phyloP scores from a whole-genome alignment of 2,329 filamentous ascomycete species.

The Calycina herbarum region DNA sequence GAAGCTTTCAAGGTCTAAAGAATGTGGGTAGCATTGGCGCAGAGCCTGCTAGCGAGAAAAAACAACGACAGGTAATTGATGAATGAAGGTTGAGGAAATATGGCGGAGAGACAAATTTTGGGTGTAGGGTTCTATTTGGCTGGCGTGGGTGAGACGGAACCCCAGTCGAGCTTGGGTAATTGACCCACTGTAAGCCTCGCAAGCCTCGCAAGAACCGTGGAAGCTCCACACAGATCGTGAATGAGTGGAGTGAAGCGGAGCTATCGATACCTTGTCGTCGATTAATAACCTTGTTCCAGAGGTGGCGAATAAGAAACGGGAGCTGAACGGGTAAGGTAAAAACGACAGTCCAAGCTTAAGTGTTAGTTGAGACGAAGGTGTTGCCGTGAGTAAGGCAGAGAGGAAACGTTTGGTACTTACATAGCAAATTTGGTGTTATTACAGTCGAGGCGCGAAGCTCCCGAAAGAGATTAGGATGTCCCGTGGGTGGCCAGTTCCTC shows the following conservation, averaged over 20 bases:
- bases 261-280: constrained; percentile 7
- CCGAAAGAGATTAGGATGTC: constrained; percentile 3
- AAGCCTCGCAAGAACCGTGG: neutral
- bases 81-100: constrained; percentile 11
- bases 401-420: constrained; percentile 5
- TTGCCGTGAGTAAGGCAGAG: neutral
- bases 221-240: constrained; percentile 10
- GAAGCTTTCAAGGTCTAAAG: constrained; percentile 25
- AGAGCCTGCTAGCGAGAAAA: constrained; percentile 21
- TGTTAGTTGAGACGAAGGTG: neutral
- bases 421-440: constrained; percentile 7
- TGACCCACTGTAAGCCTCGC: constrained; percentile 9
- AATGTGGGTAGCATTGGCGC: constrained; percentile 27
- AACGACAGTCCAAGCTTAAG: neutral
- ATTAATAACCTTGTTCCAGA: constrained; percentile 5
- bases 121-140: constrained; percentile 7
- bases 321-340: neutral
- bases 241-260: constrained; percentile 2
- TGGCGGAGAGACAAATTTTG: constrained; percentile 20
- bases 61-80: neutral
- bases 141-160: constrained; percentile 15
- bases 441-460: constrained; percentile 3
- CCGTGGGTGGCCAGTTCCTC: neutral
- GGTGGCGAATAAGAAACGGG: constrained; percentile 5
- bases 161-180: constrained; percentile 12